phyloP scores from a whole-genome alignment of 176 grass and related monocot genomes.

The Echinochloa phyllopogon region DNA sequence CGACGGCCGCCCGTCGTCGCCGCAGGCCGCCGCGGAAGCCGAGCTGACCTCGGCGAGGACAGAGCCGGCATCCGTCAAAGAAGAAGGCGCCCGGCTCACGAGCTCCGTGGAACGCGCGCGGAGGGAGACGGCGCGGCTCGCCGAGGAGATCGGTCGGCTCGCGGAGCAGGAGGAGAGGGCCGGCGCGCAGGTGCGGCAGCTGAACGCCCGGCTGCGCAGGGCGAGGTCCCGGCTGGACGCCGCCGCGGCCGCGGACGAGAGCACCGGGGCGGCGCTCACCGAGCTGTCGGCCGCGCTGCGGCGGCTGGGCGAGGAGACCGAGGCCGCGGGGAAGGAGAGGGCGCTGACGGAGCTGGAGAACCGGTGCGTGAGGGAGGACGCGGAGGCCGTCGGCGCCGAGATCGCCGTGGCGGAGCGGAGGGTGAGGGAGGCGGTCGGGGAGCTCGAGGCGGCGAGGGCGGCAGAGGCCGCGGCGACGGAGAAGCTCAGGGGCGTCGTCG shows the following conservation, averaged over 20 bases:
- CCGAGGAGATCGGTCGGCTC: constrained; percentile 45
- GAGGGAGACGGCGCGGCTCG: constrained; percentile 51
- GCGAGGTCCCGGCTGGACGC: constrained; percentile 51
- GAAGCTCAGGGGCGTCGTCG: constrained; percentile 53
- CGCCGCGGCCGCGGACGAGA: constrained; percentile 53
- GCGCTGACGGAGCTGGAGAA: constrained; percentile 45
- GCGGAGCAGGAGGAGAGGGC: constrained; percentile 65
- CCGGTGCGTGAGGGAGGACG: constrained; percentile 20
- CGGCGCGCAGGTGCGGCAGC: constrained; percentile 52
- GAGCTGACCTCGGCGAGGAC: constrained; percentile 53
- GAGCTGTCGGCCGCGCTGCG: constrained; percentile 56
- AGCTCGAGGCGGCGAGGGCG: constrained; percentile 61
- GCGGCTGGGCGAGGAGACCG: constrained; percentile 58
- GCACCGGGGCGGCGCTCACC: constrained; percentile 47
- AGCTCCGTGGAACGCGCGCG: constrained; percentile 55
- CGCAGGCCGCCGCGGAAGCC: constrained; percentile 43
- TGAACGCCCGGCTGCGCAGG: constrained; percentile 65
- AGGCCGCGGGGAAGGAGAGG: constrained; percentile 55
- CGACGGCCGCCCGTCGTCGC: neutral
- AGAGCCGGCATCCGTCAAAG: constrained; percentile 62
- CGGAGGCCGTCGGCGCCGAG: constrained; percentile 34
- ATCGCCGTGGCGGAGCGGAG: constrained; percentile 40
- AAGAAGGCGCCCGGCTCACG: constrained; percentile 58
- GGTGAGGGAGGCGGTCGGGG: constrained; percentile 44
- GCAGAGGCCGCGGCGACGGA: constrained; percentile 55